Evolutionary conservation across 768 basidiomycete genomes (phyloP).

Genomic region (Leccinum broughii): DNA sequence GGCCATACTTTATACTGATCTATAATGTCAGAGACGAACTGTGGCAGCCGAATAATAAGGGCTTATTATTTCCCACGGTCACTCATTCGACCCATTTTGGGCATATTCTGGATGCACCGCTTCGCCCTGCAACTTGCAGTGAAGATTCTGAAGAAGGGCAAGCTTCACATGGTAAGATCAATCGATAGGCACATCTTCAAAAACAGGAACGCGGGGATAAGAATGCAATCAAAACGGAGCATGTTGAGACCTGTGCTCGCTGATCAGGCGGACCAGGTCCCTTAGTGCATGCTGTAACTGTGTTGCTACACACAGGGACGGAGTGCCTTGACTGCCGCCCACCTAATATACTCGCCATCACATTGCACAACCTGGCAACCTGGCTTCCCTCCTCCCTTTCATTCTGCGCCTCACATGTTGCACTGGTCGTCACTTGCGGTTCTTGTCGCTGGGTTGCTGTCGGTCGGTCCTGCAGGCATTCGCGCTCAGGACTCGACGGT

Average conservation of each 20-base stretch:
- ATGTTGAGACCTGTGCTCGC: neutral
- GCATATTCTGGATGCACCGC: too few species aligned
- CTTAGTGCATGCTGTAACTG: conserved; percentile 5
- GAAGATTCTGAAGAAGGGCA: too few species aligned
- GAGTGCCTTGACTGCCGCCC: too few species aligned
- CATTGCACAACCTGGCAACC: too few species aligned
- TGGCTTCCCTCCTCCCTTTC: neutral
- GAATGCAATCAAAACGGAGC: neutral
- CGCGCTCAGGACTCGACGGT: conserved; percentile 27
- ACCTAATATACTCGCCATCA: too few species aligned
- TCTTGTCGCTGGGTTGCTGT: conserved; percentile 19
- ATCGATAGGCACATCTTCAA: neutral
- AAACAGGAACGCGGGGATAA: neutral
- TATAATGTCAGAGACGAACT: too few species aligned
- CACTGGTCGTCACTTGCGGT: conserved; percentile 20
- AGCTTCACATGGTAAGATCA: neutral
- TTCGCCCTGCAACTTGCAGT: too few species aligned
- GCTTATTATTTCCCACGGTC: conserved; percentile 28
- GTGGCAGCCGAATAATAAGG: too few species aligned
- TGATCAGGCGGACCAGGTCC: neutral
- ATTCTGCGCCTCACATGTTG: conserved; percentile 8
- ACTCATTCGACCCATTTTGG: neutral
- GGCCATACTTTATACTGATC: too few species aligned
- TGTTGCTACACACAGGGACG: neutral
- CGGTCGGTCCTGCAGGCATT: conserved; percentile 12